Base-by-base conservation (phyloP, 768 basidiomycete genomes). In the Gelatoporia subvermispora region DNA sequence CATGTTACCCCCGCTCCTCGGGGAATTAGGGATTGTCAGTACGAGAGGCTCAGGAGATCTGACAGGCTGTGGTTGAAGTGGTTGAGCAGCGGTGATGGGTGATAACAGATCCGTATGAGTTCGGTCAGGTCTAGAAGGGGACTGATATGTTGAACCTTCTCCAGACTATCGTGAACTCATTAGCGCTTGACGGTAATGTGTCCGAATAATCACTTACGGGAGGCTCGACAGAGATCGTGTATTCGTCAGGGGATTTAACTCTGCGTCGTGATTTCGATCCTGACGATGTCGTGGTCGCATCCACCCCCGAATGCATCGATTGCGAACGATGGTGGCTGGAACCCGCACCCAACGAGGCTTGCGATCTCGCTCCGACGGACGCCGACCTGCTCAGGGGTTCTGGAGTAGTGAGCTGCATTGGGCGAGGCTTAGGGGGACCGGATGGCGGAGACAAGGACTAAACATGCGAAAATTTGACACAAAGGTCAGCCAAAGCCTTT, bases 211-310 rank as follows among this genome's bases (percentile, higher is more conserved):
- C 8, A 58, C 63, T 39, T 41, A 64, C 63, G 11, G 63, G 60
- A 43, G 60, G 58, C 21, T 56, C 53, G 13, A 64, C 48, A 4
- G 46, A 23, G 35, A 64, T 62, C 22, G 36, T 40, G 24, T 56
- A 50, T 9, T 54, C 52, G 8, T 47, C 51, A 4, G 53, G 49
- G 11, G 51, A 56, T 13, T 34, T 34, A 9, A 44, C 49, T 10
- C 48, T 47, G 25, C 51, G 37, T 28, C 44, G 46, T 3, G 41
- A 24, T 41, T 41, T 45, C 15, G 46, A 50, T 20, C 46, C 43
- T 28, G 47, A 31, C 28, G 28, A 31, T 5, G 28, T 5, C 5
- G 7, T 31, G 7, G 28, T 31, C 28, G 13, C 28, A 31, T 31
- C 28, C 28, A 31, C 5, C 28, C 28, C 28, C 21, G 51, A 48